Percentiles rank a stretch among this genome's conserved stretches.
Evolutionary conservation across 129 eudicot species (phyloP).

Genomic region (Ambrosia trifida): DNA sequence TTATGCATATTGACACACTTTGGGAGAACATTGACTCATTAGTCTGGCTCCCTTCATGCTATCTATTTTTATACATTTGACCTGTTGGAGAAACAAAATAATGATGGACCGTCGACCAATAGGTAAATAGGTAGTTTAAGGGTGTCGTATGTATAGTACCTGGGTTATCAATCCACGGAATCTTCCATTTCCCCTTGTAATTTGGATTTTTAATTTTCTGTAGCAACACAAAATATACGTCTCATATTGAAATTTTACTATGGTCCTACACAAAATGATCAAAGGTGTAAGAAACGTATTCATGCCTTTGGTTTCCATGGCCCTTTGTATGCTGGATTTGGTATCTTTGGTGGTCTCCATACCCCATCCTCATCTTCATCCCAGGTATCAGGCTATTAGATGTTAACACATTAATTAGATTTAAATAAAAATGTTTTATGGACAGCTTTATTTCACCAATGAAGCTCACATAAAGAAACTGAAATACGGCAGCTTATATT

Average conservation of each 20-base stretch:
- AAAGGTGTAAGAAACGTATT: conserved; percentile 19
- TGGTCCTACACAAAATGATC: not conserved
- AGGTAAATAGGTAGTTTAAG: not conserved
- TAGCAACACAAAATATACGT: conserved; percentile 8
- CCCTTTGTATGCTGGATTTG: conserved; percentile 93
- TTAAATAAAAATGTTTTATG: not conserved
- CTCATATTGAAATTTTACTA: not conserved
- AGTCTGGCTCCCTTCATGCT: not conserved
- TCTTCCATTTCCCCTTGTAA: conserved; percentile 97
- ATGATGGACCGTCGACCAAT: not conserved
- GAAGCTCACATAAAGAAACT: conserved; percentile 1
- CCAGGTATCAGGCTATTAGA: conserved; percentile 78
- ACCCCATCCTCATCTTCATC: conserved; percentile 96
- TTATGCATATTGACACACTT: not conserved
- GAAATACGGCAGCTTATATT: not conserved
- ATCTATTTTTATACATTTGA: not conserved
- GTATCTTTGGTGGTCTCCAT: conserved; percentile 84
- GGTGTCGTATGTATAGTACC: conserved; percentile 44
- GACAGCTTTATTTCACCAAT: not conserved
- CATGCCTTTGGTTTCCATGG: conserved; percentile 94
- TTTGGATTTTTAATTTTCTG: conserved; percentile 95
- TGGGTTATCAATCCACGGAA: conserved; percentile 97
- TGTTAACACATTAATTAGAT: conserved; percentile 7
- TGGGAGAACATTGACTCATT: not conserved
- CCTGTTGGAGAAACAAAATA: conserved; percentile 1